Conservation (phyloP, 176 grass and related monocot genomes). For the Triticum monococcum region DNA sequence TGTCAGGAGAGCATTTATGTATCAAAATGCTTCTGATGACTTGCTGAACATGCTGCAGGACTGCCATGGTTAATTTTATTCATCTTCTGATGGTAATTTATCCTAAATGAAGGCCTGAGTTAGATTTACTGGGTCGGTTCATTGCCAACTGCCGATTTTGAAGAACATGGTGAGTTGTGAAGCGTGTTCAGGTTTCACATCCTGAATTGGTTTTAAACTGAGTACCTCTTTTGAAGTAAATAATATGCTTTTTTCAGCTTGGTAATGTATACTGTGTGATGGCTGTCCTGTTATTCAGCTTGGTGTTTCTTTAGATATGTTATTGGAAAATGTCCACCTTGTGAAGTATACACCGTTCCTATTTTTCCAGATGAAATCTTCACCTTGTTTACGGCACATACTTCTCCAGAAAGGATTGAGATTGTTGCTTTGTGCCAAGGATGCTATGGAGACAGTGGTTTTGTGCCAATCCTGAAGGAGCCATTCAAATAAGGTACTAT, state of each 20-base stretch:
- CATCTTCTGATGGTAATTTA: not conserved
- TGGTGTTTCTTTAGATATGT: constrained; percentile 17
- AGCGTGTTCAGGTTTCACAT: not conserved
- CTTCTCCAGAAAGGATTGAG: not conserved
- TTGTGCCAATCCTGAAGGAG: not conserved
- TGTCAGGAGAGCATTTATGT: not conserved
- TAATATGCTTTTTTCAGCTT: not conserved
- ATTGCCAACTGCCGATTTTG: not conserved
- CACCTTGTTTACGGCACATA: not conserved
- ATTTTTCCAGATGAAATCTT: not conserved
- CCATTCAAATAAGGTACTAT: not conserved
- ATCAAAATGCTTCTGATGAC: constrained; percentile 6
- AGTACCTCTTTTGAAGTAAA: constrained; percentile 5
- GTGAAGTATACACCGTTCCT: not conserved
- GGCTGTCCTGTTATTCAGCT: constrained; percentile 21
- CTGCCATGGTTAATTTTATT: constrained; percentile 1
- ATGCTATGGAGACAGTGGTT: not conserved
- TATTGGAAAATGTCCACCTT: not conserved
- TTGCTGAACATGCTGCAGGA: not conserved
- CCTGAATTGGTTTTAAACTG: not conserved
- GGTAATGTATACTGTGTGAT: not conserved
- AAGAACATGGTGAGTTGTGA: not conserved
- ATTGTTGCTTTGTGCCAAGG: not conserved
- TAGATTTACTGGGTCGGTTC: not conserved
- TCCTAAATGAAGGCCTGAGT: not conserved